phyloP scores from a whole-genome alignment of 2,329 filamentous ascomycete species.

The Claviceps sp. region DNA sequence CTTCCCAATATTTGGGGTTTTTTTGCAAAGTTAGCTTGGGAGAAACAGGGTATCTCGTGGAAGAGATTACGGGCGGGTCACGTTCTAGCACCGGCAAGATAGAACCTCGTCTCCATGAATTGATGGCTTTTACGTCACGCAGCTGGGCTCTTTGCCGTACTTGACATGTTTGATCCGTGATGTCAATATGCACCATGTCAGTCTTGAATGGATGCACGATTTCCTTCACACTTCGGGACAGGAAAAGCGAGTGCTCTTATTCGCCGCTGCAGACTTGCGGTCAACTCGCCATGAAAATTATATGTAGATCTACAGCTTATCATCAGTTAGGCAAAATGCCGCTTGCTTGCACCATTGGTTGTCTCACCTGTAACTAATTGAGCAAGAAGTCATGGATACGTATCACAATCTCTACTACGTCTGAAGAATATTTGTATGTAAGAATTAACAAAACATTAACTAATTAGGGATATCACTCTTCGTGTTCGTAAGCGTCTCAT shows the following conservation, averaged over 20 bases:
- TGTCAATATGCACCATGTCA: background rate
- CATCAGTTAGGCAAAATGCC: too few species aligned
- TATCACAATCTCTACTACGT: too few species aligned
- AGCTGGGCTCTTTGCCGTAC: background rate
- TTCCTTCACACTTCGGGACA: too few species aligned
- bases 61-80: conserved; percentile 13
- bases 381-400: too few species aligned
- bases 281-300: too few species aligned
- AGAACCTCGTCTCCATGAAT: conserved; percentile 16
- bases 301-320: too few species aligned
- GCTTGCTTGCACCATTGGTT: background rate
- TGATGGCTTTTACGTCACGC: conserved; percentile 16
- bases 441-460: too few species aligned
- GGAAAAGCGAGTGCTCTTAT: too few species aligned
- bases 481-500: background rate
- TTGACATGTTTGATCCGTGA: background rate
- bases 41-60: conserved; percentile 18
- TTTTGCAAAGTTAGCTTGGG: conserved; percentile 11
- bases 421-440: too few species aligned
- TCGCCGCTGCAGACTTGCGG: too few species aligned
- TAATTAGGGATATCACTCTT: background rate
- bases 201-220: background rate
- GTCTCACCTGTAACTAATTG: background rate
- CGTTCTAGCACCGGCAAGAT: conserved; percentile 13
- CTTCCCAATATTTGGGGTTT: conserved; percentile 13